phyloP scores from a whole-genome alignment of 345 rosid genomes.

The Hibiscus syriacus region DNA sequence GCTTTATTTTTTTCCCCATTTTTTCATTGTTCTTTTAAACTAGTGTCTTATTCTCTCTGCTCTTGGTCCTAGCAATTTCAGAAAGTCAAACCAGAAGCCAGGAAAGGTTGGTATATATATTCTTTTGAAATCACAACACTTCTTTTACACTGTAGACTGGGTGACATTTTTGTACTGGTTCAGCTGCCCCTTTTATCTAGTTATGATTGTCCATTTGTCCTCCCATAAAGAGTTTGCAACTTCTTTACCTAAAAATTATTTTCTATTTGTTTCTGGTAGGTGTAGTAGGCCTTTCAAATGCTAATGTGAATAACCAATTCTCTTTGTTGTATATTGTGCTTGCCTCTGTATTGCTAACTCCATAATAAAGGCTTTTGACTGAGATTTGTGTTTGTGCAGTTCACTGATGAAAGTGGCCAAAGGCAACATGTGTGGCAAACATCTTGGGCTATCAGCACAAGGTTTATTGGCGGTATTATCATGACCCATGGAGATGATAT shows the following conservation, averaged over 20 bases:
- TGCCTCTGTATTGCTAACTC: not conserved
- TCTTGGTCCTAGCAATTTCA: not conserved
- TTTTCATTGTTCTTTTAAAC: not conserved
- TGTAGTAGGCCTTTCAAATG: not conserved
- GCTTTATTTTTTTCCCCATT: not conserved
- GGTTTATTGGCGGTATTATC: conserved; percentile 92
- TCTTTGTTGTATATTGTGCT: not conserved
- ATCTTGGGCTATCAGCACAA: conserved; percentile 95
- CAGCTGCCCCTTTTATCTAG: not conserved
- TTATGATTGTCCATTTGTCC: conserved; percentile 1
- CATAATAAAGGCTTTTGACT: not conserved
- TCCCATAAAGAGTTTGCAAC: not conserved
- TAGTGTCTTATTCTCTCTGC: not conserved
- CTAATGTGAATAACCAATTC: not conserved
- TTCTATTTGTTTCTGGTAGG: not conserved
- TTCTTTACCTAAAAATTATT: not conserved
- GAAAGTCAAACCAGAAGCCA: not conserved
- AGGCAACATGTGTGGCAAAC: conserved; percentile 98
- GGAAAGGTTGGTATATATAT: not conserved
- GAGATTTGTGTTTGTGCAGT: conserved; percentile 37
- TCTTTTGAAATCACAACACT: not conserved
- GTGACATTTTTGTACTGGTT: not conserved
- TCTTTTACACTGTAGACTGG: not conserved
- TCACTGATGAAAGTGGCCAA: conserved; percentile 80
- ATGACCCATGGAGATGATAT: conserved; percentile 97